Base-by-base conservation (phyloP, 331 rosid species). In the Acacia concinna region DNA sequence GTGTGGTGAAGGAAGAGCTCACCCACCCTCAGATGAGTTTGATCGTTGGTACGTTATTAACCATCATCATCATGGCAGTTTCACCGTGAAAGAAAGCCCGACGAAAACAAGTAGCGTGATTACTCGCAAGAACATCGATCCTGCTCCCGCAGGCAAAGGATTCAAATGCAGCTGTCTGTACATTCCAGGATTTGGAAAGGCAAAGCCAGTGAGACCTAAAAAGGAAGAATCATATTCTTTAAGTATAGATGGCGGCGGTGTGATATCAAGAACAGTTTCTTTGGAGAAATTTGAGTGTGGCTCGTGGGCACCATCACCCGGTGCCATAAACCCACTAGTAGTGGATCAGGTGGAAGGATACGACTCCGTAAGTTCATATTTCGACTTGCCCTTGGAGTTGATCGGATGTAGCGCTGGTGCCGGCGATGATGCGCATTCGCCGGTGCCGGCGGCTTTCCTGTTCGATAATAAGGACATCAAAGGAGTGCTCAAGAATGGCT, bases 201-300 rank as follows among this genome's bases (percentile, higher is more conserved):
- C 83, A 40, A 96, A 91, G 80, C 77, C 79, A 10, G 79, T 87
- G 35, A 83, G 88, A 79, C 38, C 88, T 40, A 85, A 79, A 82
- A 87, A 70, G 75, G 82, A 68, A 71, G 87, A 47, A 66, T 27
- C 44, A 43, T 81, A 73, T 37, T 34, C 47, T 59, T 65, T 12
- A 1, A n/a, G 25, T 3, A 62, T 63, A 46, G 88, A 78, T 65
- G 77, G 54, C 70, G 87, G 74, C 69, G 78, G 49, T 64, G 87
- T 56, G 46, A 86, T 91, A 20, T 90, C 98, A 0, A 85, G 94
- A 59, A 92, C 86, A 6, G 90, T 87, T 30, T 94, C 97, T 23
- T 44, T 94, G 79, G 96, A 94, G 76, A 94, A 87, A 68, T 94
- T 94, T 77, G 98, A 94, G 59, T 94, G 97, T 32, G 97, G 91